Evolutionary conservation across 2,329 filamentous ascomycete species (phyloP), one percentile per base, ranked within the genome.

Genomic region (Pseudogymnoascus verrucosus): DNA sequence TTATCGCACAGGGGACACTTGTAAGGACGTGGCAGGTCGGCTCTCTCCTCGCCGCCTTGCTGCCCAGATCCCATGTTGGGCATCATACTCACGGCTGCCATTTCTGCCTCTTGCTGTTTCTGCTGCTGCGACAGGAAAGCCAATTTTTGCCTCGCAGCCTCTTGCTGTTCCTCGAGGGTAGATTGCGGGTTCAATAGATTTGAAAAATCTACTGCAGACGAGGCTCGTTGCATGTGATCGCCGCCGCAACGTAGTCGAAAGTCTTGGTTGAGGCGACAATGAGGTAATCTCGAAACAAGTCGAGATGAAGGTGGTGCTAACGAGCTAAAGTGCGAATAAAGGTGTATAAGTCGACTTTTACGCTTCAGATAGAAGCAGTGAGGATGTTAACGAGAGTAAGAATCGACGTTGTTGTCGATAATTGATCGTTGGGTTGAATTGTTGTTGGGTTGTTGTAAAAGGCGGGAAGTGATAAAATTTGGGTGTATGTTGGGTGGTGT

Each of bases 1-100:
- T 97, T 96, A 73, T 97, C 93, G 81, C 95, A 99, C 67, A 99
- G 85, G 66, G 93, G 93, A 77, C 93, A 99, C 82, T 98, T 98
- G 86, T 99, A 99, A 0, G 93, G 93, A 64, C 95, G 88, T 65
- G 95, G 95, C 62, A 98, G 85, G 77, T 98, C 93, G 64, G 69
- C 72, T 67, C 70, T 68, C 78, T 82, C 70, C 14, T 72, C 72
- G 14, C 65, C 68, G 6, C 39, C 37, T 54, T 71, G 44, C 44
- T 71, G 71, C 14, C 67, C 67, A 64, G 76, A 76, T 66, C 69
- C 69, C 67, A 71, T 69, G 19, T 34, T 39, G 12, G 67, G 64
- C 71, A 74, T 73, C 68, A 73, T 71, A 39, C 67, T 70, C 67
- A 84, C 80, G 63, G 80, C 78, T 64, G 80, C 78, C 82, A 84